These are phyloP conservation scores for Colletotrichum chlorophyti DNA, from an alignment of 2,329 filamentous ascomycete genomes.

Conservation along the genomic window DNA sequence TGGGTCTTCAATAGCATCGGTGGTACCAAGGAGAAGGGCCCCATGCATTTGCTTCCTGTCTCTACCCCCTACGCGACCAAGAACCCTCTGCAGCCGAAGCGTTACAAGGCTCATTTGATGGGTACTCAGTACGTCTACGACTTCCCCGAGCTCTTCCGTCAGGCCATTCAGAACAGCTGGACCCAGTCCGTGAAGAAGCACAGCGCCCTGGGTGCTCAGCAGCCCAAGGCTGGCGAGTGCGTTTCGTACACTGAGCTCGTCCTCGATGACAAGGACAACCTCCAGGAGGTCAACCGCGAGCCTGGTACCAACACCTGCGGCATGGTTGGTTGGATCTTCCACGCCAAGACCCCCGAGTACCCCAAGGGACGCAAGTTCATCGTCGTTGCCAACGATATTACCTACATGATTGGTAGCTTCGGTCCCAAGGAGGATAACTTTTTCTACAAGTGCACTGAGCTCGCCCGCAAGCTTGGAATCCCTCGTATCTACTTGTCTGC, in stretches of 20 bases:
- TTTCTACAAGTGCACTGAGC: slow-evolving; percentile 98
- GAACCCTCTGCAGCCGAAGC: slow-evolving; percentile 98
- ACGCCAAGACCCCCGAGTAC: slow-evolving; percentile 94
- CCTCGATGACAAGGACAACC: slow-evolving; percentile 89
- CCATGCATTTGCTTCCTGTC: slow-evolving; percentile 92
- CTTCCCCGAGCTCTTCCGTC: slow-evolving; percentile 98
- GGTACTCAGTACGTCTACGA: slow-evolving; percentile 99
- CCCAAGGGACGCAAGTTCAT: slow-evolving; percentile 91
- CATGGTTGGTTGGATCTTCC: slow-evolving; percentile 99
- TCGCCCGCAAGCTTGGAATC: slow-evolving; percentile 92
- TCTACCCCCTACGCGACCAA: slow-evolving; percentile 95
- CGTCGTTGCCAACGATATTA: slow-evolving; percentile 98
- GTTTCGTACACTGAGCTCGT: slow-evolving; percentile 94
- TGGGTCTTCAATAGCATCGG: slow-evolving; percentile 99
- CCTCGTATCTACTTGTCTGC: slow-evolving; percentile 97
- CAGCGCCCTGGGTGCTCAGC: slow-evolving; percentile 76
- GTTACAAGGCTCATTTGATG: slow-evolving; percentile 99
- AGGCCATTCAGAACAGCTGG: slow-evolving; percentile 97
- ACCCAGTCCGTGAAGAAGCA: slow-evolving; percentile 76
- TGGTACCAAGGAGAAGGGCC: slow-evolving; percentile 91
- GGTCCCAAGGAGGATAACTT: slow-evolving; percentile 96
- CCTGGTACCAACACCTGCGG: slow-evolving; percentile 94
- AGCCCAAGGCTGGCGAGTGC: slow-evolving; percentile 87
- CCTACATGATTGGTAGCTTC: slow-evolving; percentile 98
- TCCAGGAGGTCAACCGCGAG: slow-evolving; percentile 92